Evolutionary conservation across 805 yeast genomes (phyloP).

Genomic region (Limtongozyma cylindracea): DNA sequence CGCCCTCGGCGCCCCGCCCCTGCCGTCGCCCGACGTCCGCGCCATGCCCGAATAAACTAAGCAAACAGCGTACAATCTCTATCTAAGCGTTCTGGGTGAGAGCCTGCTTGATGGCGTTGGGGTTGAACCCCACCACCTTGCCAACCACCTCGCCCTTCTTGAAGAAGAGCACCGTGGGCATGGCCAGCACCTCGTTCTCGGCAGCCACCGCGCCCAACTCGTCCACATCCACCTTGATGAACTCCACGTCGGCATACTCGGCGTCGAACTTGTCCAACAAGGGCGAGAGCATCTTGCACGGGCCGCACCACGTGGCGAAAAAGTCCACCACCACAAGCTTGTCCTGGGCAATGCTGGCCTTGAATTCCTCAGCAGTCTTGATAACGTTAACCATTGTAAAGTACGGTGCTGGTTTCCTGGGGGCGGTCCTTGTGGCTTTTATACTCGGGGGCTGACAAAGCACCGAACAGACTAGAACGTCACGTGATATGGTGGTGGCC

Average conservation of each 20-base stretch:
- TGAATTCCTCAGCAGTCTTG: slow-evolving; percentile 26
- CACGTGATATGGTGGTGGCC: too few relatives aligned
- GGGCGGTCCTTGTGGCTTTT: not conserved
- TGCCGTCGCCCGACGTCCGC: too few relatives aligned
- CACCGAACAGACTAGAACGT: too few relatives aligned
- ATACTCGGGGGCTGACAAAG: not conserved
- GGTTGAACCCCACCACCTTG: slow-evolving; percentile 78
- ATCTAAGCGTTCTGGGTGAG: slow-evolving; percentile 26
- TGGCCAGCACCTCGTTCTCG: slow-evolving; percentile 25
- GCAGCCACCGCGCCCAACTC: slow-evolving; percentile 55
- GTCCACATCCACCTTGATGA: slow-evolving; percentile 86
- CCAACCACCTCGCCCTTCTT: slow-evolving; percentile 62
- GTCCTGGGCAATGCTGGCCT: slow-evolving; percentile 28
- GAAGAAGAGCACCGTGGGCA: slow-evolving; percentile 49
- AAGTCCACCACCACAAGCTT: slow-evolving; percentile 84
- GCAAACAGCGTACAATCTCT: too few relatives aligned
- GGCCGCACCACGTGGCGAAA: slow-evolving; percentile 97
- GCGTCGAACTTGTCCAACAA: slow-evolving; percentile 58
- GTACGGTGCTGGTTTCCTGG: not conserved
- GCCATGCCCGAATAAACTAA: too few relatives aligned
- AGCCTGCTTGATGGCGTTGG: slow-evolving; percentile 55
- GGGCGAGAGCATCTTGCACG: slow-evolving; percentile 96
- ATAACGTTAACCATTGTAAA: slow-evolving; percentile 12
- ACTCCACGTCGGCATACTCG: slow-evolving; percentile 41
- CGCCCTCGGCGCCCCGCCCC: too few relatives aligned